phyloP scores from a whole-genome alignment of 345 rosid genomes.

The Firmiana major region DNA sequence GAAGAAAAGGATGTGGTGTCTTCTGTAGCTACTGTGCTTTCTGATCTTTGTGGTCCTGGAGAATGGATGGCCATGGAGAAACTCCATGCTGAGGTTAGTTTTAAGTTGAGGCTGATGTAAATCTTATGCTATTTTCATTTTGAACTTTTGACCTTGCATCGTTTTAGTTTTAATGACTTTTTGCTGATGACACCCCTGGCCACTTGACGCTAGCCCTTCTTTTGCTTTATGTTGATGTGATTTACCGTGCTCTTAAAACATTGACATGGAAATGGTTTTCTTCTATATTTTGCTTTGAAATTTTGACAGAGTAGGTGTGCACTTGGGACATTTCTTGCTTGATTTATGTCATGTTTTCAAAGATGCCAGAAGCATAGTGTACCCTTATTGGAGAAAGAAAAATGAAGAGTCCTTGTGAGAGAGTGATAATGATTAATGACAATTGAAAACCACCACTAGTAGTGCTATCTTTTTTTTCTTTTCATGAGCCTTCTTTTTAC shows the following conservation, averaged over 20 bases:
- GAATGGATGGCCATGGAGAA: slow-evolving; percentile 99
- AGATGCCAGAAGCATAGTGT: not conserved
- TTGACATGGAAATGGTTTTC: slow-evolving; percentile 3
- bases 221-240: not conserved
- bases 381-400: not conserved
- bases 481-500: not conserved
- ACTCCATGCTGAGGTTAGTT: slow-evolving; percentile 80
- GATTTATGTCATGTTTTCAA: not conserved
- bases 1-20: slow-evolving; percentile 99
- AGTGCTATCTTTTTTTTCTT: not conserved
- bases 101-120: not conserved
- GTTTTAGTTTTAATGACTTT: not conserved
- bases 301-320: not conserved
- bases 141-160: not conserved
- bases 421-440: not conserved
- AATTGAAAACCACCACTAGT: not conserved
- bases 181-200: not conserved
- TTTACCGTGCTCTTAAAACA: not conserved
- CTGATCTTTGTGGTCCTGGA: slow-evolving; percentile 98
- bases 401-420: not conserved
- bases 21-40: slow-evolving; percentile 94
- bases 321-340: not conserved
- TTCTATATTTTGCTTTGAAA: not conserved
- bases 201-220: not conserved
- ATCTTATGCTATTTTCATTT: not conserved